Evolutionary conservation across 139 green algal genomes (phyloP), one percentile per base, ranked within the genome.

Genomic region (Chlorella sp.): DNA sequence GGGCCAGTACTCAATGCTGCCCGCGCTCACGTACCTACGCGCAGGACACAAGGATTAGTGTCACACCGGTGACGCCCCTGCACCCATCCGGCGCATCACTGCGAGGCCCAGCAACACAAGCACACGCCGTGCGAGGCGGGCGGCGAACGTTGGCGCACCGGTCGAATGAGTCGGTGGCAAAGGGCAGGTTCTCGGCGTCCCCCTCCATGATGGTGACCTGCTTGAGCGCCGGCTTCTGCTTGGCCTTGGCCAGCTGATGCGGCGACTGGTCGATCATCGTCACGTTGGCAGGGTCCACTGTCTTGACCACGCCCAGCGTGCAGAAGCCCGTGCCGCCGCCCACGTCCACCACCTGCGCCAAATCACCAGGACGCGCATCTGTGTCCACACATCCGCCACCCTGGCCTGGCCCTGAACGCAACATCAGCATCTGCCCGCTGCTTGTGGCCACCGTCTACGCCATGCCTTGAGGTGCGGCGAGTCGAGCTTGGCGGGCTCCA

Each of bases 1-100:
- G 2, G 93, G 93, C 94, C 93, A 98, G 83, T 98, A 98, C 86
- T 97, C 89, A 60, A 96, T 96, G 79, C 81, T 89, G 42, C 93
- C 93, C 1, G 93, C 93, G 29, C 89, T 96, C 31, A 97, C 89
- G 72, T 98, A 98, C n/a, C n/a, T n/a, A n/a, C n/a, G n/a, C n/a
- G n/a, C n/a, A n/a, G n/a, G n/a, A n/a, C n/a, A n/a, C n/a, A n/a
- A n/a, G n/a, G n/a, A n/a, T n/a, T n/a, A n/a, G n/a, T n/a, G n/a
- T n/a, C n/a, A n/a, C n/a, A n/a, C n/a, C n/a, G n/a, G n/a, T n/a
- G n/a, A n/a, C n/a, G n/a, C n/a, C n/a, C n/a, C n/a, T n/a, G n/a
- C n/a, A n/a, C n/a, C n/a, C n/a, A n/a, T n/a, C n/a, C n/a, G n/a
- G n/a, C n/a, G n/a, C n/a, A n/a, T n/a, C n/a, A n/a, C n/a, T n/a